phyloP scores from a whole-genome alignment of 352 stramenopile genomes.

The Globisporangium okanoganense region DNA sequence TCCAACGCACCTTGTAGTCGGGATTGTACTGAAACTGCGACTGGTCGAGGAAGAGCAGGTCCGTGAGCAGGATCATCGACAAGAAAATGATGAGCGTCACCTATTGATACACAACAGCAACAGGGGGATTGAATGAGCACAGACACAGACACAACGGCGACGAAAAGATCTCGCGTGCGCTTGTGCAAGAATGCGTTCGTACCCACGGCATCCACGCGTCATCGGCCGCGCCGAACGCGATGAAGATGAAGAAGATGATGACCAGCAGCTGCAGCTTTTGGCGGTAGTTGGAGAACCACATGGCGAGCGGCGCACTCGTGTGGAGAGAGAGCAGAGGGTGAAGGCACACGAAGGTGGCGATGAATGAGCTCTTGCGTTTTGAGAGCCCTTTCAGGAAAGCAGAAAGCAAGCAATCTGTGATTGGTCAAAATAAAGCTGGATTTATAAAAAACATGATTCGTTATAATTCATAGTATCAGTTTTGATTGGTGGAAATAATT shows the following conservation, averaged over 20 bases:
- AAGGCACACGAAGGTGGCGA: neutral
- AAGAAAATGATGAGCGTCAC: conserved; percentile 77
- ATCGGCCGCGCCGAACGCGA: conserved; percentile 69
- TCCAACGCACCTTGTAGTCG: conserved; percentile 71
- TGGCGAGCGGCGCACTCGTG: conserved; percentile 25
- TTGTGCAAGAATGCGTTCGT: conserved; percentile 8
- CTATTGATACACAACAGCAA: conserved; percentile 15
- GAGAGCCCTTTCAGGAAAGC: conserved; percentile 6
- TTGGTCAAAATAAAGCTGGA: neutral
- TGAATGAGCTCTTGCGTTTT: conserved; percentile 3
- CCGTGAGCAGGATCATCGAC: conserved; percentile 60
- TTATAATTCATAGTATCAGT: neutral
- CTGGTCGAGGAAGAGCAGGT: conserved; percentile 70
- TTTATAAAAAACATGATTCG: neutral
- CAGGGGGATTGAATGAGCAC: neutral
- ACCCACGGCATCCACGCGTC: conserved; percentile 83
- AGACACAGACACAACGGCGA: neutral
- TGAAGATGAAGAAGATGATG: conserved; percentile 81
- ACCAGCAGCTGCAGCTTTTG: conserved; percentile 79
- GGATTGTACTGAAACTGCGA: conserved; percentile 80
- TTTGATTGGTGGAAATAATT: neutral
- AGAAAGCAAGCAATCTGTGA: neutral
- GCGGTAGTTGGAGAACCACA: conserved; percentile 75
- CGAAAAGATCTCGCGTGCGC: neutral
- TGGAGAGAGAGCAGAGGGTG: too few species aligned